These are phyloP conservation scores for Fraxinus floribunda DNA, from an alignment of 305 asterid species.

Conservation along the genomic window DNA sequence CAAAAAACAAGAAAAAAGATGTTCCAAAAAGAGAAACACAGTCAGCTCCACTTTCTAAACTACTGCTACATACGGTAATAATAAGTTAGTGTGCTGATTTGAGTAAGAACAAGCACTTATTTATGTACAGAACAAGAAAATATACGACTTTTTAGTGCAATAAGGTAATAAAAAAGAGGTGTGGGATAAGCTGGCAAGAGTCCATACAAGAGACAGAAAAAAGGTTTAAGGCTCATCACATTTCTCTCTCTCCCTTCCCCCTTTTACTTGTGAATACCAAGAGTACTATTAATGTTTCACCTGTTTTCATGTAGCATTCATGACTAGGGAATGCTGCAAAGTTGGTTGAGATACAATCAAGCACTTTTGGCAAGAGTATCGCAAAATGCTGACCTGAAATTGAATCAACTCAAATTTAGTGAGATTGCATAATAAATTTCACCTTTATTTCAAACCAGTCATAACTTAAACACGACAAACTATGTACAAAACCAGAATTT, in stretches of 20 bases:
- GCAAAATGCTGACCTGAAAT: conserved; percentile 71
- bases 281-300: conserved; percentile 38
- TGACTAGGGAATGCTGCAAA: conserved; percentile 67
- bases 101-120: conserved; percentile 8
- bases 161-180: conserved; percentile 10
- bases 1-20: neutral
- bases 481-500: neutral
- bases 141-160: neutral
- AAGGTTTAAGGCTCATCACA: neutral
- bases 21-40: conserved; percentile 1
- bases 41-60: neutral
- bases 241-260: neutral
- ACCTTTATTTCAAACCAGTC: neutral
- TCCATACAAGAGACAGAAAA: conserved; percentile 5
- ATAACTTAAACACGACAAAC: neutral
- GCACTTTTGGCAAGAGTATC: conserved; percentile 64
- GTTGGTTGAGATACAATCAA: conserved; percentile 60
- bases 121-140: conserved; percentile 3
- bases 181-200: conserved; percentile 13
- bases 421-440: neutral
- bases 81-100: neutral
- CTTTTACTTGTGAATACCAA: conserved; percentile 12
- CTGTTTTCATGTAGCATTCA: conserved; percentile 91
- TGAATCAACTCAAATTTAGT: conserved; percentile 16
- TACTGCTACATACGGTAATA: neutral